Evolutionary conservation across 768 basidiomycete species (phyloP).

Genomic region (Xerocomellus amylosporus): DNA sequence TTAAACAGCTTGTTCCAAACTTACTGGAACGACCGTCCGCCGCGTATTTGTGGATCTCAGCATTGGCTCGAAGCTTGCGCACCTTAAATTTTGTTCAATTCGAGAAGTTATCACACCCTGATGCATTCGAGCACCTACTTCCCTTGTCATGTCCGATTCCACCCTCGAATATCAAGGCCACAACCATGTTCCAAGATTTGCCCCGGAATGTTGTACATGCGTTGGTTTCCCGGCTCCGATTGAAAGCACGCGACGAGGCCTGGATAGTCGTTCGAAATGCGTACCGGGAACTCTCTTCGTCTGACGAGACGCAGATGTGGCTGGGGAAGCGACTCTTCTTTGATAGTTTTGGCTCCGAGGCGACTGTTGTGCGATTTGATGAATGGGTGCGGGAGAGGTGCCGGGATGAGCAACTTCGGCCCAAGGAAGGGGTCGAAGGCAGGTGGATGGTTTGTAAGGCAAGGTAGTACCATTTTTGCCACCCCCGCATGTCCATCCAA

Average conservation of each 20-base stretch:
- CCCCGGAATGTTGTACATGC: conserved; percentile 42
- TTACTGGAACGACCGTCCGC: conserved; percentile 39
- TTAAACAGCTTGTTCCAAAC: conserved; percentile 21
- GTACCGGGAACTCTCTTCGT: conserved; percentile 55
- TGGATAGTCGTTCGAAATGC: conserved; percentile 61
- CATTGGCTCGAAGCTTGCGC: conserved; percentile 52
- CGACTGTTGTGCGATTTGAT: conserved; percentile 36
- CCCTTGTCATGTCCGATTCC: not conserved
- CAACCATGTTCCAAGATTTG: conserved; percentile 20
- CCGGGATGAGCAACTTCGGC: conserved; percentile 45
- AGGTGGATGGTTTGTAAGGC: conserved; percentile 62
- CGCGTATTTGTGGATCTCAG: conserved; percentile 49
- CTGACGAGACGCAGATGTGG: conserved; percentile 45
- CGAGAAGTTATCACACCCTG: conserved; percentile 40
- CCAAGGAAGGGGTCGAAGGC: conserved; percentile 55
- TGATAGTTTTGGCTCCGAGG: conserved; percentile 32
- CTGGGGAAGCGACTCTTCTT: conserved; percentile 48
- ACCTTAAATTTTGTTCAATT: conserved; percentile 53
- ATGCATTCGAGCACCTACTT: conserved; percentile 26
- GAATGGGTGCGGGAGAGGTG: conserved; percentile 52
- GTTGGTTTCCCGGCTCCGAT: conserved; percentile 47
- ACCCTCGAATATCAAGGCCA: not conserved
- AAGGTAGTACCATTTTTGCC: conserved; percentile 24
- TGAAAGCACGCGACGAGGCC: conserved; percentile 48
- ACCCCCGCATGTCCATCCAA: not conserved